Evolutionary conservation across 345 rosid species (phyloP).

Genomic region (Eucalyptus regnans): DNA sequence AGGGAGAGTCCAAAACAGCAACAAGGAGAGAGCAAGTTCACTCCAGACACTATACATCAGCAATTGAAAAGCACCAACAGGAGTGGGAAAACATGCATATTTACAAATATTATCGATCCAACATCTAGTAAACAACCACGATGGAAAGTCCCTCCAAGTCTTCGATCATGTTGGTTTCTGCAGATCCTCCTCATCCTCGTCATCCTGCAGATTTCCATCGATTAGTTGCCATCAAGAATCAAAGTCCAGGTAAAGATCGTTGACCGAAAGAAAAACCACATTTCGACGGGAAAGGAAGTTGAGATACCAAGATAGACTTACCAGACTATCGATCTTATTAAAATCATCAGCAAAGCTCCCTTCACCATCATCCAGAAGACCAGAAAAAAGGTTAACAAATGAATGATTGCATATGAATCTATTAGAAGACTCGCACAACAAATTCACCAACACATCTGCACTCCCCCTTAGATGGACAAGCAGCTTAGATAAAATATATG

Average conservation of each 20-base stretch:
- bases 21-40: neutral
- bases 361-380: slow-evolving; percentile 49
- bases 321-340: slow-evolving; percentile 73
- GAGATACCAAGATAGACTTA: slow-evolving; percentile 18
- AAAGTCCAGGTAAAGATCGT: neutral
- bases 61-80: neutral
- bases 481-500: neutral
- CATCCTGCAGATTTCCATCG: neutral
- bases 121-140: neutral
- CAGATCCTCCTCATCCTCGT: neutral
- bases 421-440: neutral
- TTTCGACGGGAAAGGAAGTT: neutral
- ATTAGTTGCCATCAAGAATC: neutral
- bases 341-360: slow-evolving; percentile 75
- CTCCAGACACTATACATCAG: neutral
- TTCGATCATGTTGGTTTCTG: neutral
- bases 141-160: neutral
- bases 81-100: neutral
- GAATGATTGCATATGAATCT: neutral
- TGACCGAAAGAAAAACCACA: neutral
- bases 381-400: neutral
- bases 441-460: neutral
- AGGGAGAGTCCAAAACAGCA: neutral
- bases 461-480: neutral
- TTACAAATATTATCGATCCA: neutral